These are phyloP conservation scores for Talaromyces sp. DNA, from an alignment of 2,329 filamentous ascomycete genomes.

Conservation along the genomic window DNA sequence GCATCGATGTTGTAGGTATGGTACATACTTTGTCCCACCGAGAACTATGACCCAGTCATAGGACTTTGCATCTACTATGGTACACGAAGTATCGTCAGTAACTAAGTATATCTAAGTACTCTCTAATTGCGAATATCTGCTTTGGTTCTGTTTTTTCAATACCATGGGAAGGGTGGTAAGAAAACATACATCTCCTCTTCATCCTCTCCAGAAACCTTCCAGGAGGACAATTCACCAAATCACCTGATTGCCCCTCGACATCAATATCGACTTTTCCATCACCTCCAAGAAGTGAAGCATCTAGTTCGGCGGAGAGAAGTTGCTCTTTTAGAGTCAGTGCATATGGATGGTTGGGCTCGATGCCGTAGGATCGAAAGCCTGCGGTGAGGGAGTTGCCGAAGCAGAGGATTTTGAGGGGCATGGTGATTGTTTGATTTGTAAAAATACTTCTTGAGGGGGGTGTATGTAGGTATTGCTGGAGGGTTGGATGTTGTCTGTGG, in stretches of 20 bases:
- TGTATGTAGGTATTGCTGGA: neutral
- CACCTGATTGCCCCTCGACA: slow-evolving; percentile 54
- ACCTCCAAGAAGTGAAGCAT: neutral
- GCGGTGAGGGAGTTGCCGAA: slow-evolving; percentile 65
- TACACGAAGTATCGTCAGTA: neutral
- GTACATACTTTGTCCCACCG: slow-evolving; percentile 58
- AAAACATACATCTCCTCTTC: slow-evolving; percentile 26
- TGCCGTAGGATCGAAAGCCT: slow-evolving; percentile 51
- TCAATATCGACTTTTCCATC: slow-evolving; percentile 42
- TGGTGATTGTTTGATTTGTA: neutral
- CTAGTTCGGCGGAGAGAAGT: slow-evolving; percentile 39
- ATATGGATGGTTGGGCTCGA: slow-evolving; percentile 53
- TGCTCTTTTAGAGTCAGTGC: slow-evolving; percentile 48
- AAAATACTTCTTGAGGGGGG: too few relatives aligned
- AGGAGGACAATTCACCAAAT: slow-evolving; percentile 43
- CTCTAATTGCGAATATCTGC: too few relatives aligned
- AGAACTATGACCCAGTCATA: slow-evolving; percentile 65
- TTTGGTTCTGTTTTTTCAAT: neutral
- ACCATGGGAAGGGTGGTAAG: neutral
- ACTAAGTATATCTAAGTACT: neutral
- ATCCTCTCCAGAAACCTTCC: slow-evolving; percentile 36
- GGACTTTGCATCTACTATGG: slow-evolving; percentile 20
- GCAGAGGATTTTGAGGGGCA: slow-evolving; percentile 52
- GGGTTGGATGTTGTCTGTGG: neutral
- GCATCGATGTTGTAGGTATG: neutral